Base-by-base conservation (phyloP, 768 basidiomycete species). In the Boletus huronensis region DNA sequence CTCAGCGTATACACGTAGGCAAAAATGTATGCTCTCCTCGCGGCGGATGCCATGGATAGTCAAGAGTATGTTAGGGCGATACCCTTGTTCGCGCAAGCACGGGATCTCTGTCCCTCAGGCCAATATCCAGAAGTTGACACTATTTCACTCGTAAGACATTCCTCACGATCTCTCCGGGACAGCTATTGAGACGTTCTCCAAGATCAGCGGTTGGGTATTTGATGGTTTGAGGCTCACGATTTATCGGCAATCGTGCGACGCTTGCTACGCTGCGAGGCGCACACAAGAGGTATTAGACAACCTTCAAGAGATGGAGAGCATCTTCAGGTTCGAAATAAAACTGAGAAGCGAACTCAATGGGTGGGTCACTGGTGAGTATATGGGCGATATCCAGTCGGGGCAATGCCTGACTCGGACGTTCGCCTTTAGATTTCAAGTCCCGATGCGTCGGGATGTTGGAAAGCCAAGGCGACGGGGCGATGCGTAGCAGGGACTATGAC, bases 161-260 rank as follows among this genome's bases (percentile, higher is more conserved):
- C 6, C 16, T 29, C 34, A 0, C 10, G 2, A 48, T 43, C n/a
- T 42, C 7, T 8, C 3, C 1, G 8, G 1, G 26, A 29, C 28
- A 44, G 11, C n/a, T 49, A 39, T 9, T 7, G 10, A 39, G 25
- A 49, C 14, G n/a, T 9, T 14, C 3, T 38, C 3, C 40, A 35
- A 63, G 63, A 43, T 62, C 16, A 59, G 35, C 9, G 53, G 64
- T 19, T 64, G 64, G 63, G 32, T 28, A 11, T 62, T 64, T 28
- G 53, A 53, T 34, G 55, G 13, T 11, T 29, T 65, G 28, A 52
- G 43, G 39, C 40, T 57, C 32, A 5, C 40, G 11, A 44, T 64
- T 21, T 31, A 53, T 31, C 55, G 10, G 14, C 39, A 53, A 26
- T 47, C 29, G 32, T 63, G 57, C 29, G 53, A 62, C 13, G 64